These are phyloP conservation scores for Candida boleticola DNA, from an alignment of 805 yeast genomes.

Conservation along the genomic window DNA sequence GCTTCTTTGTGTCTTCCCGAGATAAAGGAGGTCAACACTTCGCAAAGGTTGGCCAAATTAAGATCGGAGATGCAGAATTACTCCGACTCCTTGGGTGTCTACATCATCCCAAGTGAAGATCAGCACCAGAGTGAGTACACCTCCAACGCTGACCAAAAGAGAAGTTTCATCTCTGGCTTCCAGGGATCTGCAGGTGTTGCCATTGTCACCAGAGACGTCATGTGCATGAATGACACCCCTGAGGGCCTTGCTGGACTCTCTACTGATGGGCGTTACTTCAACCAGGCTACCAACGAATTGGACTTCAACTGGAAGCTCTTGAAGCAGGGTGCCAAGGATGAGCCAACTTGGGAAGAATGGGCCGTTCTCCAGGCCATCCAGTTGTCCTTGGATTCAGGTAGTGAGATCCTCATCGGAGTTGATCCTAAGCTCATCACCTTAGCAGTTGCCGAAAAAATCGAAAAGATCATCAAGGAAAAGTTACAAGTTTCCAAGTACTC, in stretches of 20 bases:
- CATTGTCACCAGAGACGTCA: slow-evolving; percentile 51
- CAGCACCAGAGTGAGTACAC: slow-evolving; percentile 66
- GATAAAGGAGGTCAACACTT: slow-evolving; percentile 56
- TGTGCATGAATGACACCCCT: slow-evolving; percentile 50
- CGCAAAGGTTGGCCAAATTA: slow-evolving; percentile 58
- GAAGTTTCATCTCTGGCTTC: slow-evolving; percentile 58
- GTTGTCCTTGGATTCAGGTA: slow-evolving; percentile 46
- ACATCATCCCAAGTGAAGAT: slow-evolving; percentile 60
- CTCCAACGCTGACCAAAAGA: slow-evolving; percentile 50
- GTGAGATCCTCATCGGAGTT: slow-evolving; percentile 36
- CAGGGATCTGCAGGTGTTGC: slow-evolving; percentile 64
- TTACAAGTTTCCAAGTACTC: slow-evolving; percentile 14
- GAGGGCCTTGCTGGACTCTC: slow-evolving; percentile 55
- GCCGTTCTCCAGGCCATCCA: slow-evolving; percentile 49
- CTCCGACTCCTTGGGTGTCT: slow-evolving; percentile 42
- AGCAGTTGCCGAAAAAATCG: slow-evolving; percentile 29
- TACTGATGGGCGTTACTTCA: slow-evolving; percentile 62
- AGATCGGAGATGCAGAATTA: slow-evolving; percentile 52
- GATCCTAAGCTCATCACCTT: slow-evolving; percentile 51
- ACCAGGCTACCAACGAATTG: slow-evolving; percentile 55
- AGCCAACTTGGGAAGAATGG: slow-evolving; percentile 61
- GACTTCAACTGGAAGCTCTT: slow-evolving; percentile 60
- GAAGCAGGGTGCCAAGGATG: slow-evolving; percentile 49
- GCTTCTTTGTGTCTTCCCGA: slow-evolving; percentile 42
- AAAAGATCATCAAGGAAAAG: slow-evolving; percentile 27